Base-by-base conservation (phyloP, 169 alveolate genomes). In the Plasmodium chabaudi region DNA sequence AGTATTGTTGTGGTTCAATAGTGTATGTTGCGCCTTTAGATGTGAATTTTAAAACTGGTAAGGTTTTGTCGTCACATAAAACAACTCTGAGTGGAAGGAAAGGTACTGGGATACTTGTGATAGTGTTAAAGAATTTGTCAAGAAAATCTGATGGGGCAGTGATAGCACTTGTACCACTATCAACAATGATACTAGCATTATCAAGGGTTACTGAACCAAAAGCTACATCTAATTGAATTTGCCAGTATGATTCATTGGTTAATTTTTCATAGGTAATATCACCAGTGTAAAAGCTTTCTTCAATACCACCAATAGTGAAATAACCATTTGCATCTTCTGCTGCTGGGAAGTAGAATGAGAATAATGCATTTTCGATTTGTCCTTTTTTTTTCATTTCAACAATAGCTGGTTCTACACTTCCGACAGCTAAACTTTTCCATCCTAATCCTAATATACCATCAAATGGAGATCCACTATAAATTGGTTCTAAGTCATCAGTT, bases 361-460 rank as follows among this genome's bases (percentile, higher is more conserved):
- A 82, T 39, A 82, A 51, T 9, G 82, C 90, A 67, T 82, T n/a
- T 27, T 82, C 82, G 0, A 82, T 82, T 68, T 82, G 65, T 25
- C 68, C 55, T 23, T 53, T 79, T 23, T 64, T 82, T 60, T 82
- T 82, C 46, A 82, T 39, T 56, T 82, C 90, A 3, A 82, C 82
- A 82, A 82, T 64, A 13, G 67, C 21, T 9, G 90, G 90, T 51
- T 65, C 82, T 12, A 82, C 34, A 9, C 63, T 5, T 15, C 90
- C 90, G 17, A 82, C 23, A 10, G 90, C 19, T 34, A 82, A 59
- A 82, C 68, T 72, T 87, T 87, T 87, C 93, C 93, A 89, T 53
- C 92, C 93, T 72, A 89, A 86, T 13, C 93, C 93, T 67, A 89
- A n/a, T 42, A 75, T 75, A 34, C 93, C 93, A 57, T 89, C 93